Evolutionary conservation across 805 yeast species (phyloP), one percentile per base, ranked within the genome.

Genomic region (Lachancea waltii): DNA sequence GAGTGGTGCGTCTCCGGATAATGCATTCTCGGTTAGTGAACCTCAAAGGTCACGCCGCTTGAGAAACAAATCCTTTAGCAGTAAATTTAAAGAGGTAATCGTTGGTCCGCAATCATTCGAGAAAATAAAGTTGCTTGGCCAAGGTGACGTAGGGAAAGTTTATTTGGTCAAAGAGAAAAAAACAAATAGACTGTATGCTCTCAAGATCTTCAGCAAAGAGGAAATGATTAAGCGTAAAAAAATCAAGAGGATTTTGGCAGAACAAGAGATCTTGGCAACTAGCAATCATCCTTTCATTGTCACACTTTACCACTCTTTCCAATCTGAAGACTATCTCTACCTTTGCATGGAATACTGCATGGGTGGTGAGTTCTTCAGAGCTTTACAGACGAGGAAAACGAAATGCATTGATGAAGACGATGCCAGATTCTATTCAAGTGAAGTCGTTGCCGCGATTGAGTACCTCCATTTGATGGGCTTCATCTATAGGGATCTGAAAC

Each of bases 351-450:
- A 92, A 59, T 92, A 90, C 54, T 92, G 99, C 56, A 86, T 92
- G 87, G 99, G 99, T 21, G 99, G 99, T 32, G 98, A 94, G 63
- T 92, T 92, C 54, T 92, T 92, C 68, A 69, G 97, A 43, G 98
- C 97, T 0, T 64, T 92, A 38, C 98, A 92, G 62, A 87, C 97
- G 0, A 71, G 97, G 44, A 81, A 78, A 44, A 77, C 86, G 38
- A 85, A 87, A 56, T 84, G 95, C 48, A 81, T 92, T 10, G 67
- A 77, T 15, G 99, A 92, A 60, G 74, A 68, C 20, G 97, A 89
- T 58, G 97, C 98, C 2, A 70, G 78, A 41, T 92, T 92, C 58
- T 92, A 92, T 58, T 95, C 97, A 0, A 84, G 96, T 15, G 99
- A 92, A 60, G 99, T 92, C 15, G 81, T 92, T 2, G 97, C 97